Conservation (phyloP, 805 yeast genomes). For the Candida pini region DNA sequence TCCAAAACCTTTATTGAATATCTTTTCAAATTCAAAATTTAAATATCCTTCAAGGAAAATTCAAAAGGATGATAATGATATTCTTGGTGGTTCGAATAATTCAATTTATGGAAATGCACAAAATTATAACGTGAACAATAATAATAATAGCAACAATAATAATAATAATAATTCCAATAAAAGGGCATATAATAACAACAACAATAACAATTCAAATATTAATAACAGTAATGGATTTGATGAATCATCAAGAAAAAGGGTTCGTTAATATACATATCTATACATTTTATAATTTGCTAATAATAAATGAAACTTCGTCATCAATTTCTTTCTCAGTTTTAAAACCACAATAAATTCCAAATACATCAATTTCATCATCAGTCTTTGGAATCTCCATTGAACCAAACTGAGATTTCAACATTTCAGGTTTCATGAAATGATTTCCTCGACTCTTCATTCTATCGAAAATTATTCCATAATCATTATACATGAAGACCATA, state of each 20-base stretch:
- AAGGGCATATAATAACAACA: neutral
- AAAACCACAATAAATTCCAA: slow-evolving; percentile 16
- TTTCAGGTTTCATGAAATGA: slow-evolving; percentile 83
- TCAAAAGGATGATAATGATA: slow-evolving; percentile 82
- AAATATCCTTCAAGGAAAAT: slow-evolving; percentile 85
- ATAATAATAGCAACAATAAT: slow-evolving; percentile 6
- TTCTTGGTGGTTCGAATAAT: slow-evolving; percentile 31
- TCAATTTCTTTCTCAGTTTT: slow-evolving; percentile 11
- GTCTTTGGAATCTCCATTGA: slow-evolving; percentile 63
- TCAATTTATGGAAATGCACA: slow-evolving; percentile 21
- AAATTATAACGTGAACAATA: slow-evolving; percentile 7
- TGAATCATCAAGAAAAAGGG: slow-evolving; percentile 10
- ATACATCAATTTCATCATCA: slow-evolving; percentile 12
- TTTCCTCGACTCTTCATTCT: slow-evolving; percentile 62
- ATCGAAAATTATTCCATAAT: slow-evolving; percentile 50
- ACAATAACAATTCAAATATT: slow-evolving; percentile 5
- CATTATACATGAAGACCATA: slow-evolving; percentile 64
- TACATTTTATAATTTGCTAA: neutral
- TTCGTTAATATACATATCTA: slow-evolving; percentile 3
- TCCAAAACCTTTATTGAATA: slow-evolving; percentile 66
- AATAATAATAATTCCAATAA: slow-evolving; percentile 1
- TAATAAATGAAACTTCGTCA: slow-evolving; percentile 5
- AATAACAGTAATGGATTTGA: slow-evolving; percentile 8
- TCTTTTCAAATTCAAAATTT: slow-evolving; percentile 68
- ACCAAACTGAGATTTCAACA: slow-evolving; percentile 76